Evolutionary conservation across 176 grass and related monocot genomes (phyloP), one percentile per base, ranked within the genome.

Genomic region (Avena sativa): DNA sequence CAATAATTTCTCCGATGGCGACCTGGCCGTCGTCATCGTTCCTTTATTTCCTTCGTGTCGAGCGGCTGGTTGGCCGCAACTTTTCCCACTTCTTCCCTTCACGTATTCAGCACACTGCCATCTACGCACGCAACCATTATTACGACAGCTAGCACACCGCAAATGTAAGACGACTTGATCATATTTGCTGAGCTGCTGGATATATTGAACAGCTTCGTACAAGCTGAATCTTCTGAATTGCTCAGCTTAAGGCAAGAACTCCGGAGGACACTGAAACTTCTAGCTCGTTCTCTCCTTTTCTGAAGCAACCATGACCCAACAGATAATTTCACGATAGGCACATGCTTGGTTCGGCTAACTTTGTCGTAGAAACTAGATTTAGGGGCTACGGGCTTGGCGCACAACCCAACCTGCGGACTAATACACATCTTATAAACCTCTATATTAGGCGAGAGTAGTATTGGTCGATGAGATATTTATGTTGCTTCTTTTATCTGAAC

Each of bases 1-100:
- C 89, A 59, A 87, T 87, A 44, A 84, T 87, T 16, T 64, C 83
- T 43, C 61, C 4, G 68, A 80, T 44, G 76, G 81, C 49, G 68
- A 80, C 85, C 36, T 59, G 10, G 12, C 8, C 71, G n/a, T 76
- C 79, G 79, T 89, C 88, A 63, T 32, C 13, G 53, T 14, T 50
- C 40, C 56, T 50, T 74, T 32, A 61, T 84, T 63, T 69, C 28
- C 17, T 65, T 48, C 43, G 17, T 2, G 21, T 8, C 40, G 9
- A 28, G 23, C 40, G 50, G 47, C 28, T 17, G 49, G 7, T 16
- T 69, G 66, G 17, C 9, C 30, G 20, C 38, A 8, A 19, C 40
- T 3, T 26, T 17, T 46, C 19, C 56, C 36, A 38, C 15, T 34
- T 43, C 38, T 1, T 46, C 69, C 57, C n/a, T 48, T 47, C 78